Evolutionary conservation across 108 stramenopile genomes (phyloP), one percentile per base, ranked within the genome.

Genomic region (Cyclotella atomus): DNA sequence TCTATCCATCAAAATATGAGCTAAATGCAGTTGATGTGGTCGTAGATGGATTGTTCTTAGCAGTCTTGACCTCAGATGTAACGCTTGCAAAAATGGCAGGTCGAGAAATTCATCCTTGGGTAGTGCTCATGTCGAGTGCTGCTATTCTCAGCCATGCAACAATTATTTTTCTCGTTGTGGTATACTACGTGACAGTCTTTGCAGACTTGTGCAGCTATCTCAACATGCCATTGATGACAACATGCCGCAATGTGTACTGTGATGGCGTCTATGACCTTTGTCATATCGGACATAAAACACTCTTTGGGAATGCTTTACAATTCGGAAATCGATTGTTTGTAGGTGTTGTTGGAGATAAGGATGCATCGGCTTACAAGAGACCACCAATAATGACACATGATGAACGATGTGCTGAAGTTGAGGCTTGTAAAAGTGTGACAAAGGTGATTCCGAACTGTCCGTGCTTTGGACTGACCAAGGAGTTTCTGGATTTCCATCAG

Each of bases 341-440:
- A 24, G 95, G 95, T 19, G 95, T 96, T 17, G 91, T 92, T 25
- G 90, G 89, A 16, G 95, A 96, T 76, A 81, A 90, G 60, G 95
- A 96, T 70, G 92, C 92, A 65, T 68, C 84, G 23, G 68, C 70
- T 5, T 96, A 96, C 83, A 96, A 96, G 70, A 85, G 95, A 55
- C 91, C 91, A 41, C 95, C 95, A 34, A 93, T 96, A 57, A 96
- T 96, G 95, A 83, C 85, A 20, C 80, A 76, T 24, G 88, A 71
- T 30, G 95, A 96, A 84, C 85, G 95, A 38, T 93, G 91, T 73
- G 95, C 93, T 23, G 95, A 94, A 75, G 95, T 96, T 12, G 91
- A 92, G 83, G 93, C 88, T 4, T 93, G 92, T 82, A 96, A 96
- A 68, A 88, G 89, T 46, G 95, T 96, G 38, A 94, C 93, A 4